Base-by-base conservation (phyloP, 768 basidiomycete species). In the Lactifluus piperatus region DNA sequence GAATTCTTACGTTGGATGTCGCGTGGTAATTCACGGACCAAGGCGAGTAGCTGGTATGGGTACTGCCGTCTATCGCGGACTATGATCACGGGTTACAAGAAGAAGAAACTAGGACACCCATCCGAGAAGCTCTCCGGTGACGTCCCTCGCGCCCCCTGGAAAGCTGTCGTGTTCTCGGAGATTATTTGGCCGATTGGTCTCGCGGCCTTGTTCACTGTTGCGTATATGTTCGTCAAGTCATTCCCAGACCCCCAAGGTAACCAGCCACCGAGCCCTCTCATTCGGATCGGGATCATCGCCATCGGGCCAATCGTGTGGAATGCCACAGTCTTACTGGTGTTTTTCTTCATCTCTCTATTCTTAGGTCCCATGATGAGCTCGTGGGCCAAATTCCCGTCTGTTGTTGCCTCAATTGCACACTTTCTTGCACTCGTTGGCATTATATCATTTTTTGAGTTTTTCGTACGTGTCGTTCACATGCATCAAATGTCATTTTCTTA, bases 1-100 rank as follows among this genome's bases (percentile, higher is more conserved):
- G 97, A 99, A 70, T 97, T 94, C 78, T 73, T 99, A 49, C 85
- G 97, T 49, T 99, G 97, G 97, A 98, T 99, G 94, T 97, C 92
- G 10, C 84, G 97, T 57, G 97, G 97, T 57, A 99, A 98, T 74
- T 97, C 97, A 48, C 79, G 93, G 67, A 88, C 91, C 16, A 95
- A 97, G 70, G 88, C 91, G 51, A 98, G 95, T 75, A 94, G 91
- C 64, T 99, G 97, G 97, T 95, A 98, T 71, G 97, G 97, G 2
- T 99, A 98, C 74, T 99, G 97, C 71, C 91, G 97, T 66, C 81
- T 98, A 58, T 95, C 93, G 37, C 77, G 97, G 63, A 99, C 97
- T 9, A 89, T 91, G 83, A 97, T 98, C 65, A 98, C 97, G 18
- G 97, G 97, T 43, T 98, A 93, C 79, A 98, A 98, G 83, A 91